Conservation (phyloP, 2,329 filamentous ascomycete genomes). For the Tolypocladium amazonense region DNA sequence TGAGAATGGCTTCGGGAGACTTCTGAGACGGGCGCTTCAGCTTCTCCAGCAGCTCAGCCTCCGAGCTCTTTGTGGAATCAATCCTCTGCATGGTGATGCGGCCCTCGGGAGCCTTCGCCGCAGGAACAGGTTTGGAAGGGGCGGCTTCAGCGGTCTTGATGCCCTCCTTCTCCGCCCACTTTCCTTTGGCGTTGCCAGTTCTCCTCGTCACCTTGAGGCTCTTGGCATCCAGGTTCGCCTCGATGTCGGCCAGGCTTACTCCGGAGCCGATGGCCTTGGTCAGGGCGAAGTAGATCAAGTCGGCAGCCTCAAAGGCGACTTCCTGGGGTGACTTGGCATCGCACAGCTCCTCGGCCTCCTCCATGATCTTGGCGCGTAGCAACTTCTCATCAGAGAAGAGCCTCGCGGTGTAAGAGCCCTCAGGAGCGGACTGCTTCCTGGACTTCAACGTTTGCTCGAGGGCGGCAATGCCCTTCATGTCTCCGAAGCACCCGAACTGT, state of each 20-base stretch:
- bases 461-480: slow-evolving; percentile 68
- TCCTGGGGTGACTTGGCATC: slow-evolving; percentile 74
- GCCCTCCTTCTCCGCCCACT: slow-evolving; percentile 78
- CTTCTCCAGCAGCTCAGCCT: slow-evolving; percentile 57
- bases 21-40: slow-evolving; percentile 87
- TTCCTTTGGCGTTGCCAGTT: slow-evolving; percentile 86
- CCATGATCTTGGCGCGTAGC: slow-evolving; percentile 91
- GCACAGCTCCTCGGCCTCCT: slow-evolving; percentile 92
- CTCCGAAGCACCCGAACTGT: slow-evolving; percentile 85
- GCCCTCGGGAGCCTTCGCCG: slow-evolving; percentile 25
- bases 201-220: slow-evolving; percentile 90
- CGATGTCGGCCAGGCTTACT: slow-evolving; percentile 79
- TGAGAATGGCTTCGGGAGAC: slow-evolving; percentile 87
- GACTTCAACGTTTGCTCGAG: slow-evolving; percentile 79
- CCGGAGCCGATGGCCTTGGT: slow-evolving; percentile 80
- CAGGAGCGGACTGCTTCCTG: slow-evolving; percentile 72
- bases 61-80: slow-evolving; percentile 53
- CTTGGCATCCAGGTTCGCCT: slow-evolving; percentile 88
- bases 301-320: slow-evolving; percentile 87
- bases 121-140: slow-evolving; percentile 21
- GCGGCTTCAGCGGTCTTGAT: slow-evolving; percentile 36
- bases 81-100: slow-evolving; percentile 78
- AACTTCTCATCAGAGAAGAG: slow-evolving; percentile 89
- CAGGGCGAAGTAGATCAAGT: slow-evolving; percentile 90
- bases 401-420: slow-evolving; percentile 85